A percentile compares a stretch with the other conserved stretches of the same genome.
These are phyloP conservation scores for Gastrolobium bilobum DNA, from an alignment of 306 rosid species.

Conservation along the genomic window DNA sequence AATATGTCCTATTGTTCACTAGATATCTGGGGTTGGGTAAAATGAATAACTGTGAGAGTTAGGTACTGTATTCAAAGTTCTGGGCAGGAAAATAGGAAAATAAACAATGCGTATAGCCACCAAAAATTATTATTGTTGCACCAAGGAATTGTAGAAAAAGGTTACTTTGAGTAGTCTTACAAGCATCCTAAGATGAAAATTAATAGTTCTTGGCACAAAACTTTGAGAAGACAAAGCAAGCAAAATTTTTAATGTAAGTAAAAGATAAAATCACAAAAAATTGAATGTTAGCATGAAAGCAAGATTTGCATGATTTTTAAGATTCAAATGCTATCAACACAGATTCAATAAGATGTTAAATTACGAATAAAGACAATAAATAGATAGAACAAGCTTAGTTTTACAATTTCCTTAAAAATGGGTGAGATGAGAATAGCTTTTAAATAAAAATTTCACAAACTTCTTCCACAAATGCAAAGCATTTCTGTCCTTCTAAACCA, in stretches of 20 bases:
- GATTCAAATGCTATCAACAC: conserved; percentile 18
- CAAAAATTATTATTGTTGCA: background rate
- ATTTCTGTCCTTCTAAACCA: background rate
- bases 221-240: background rate
- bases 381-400: background rate
- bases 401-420: background rate
- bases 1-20: background rate
- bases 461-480: conserved; percentile 3
- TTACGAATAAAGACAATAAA: background rate
- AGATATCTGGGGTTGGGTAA: conserved; percentile 12
- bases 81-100: conserved; percentile 4
- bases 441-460: conserved; percentile 9
- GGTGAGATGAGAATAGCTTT: background rate
- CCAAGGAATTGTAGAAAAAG: background rate
- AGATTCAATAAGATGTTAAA: conserved; percentile 24
- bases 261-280: conserved; percentile 9
- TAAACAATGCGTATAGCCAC: background rate
- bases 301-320: background rate
- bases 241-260: background rate
- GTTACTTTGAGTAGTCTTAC: background rate
- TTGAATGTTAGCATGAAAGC: background rate
- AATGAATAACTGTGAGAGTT: background rate
- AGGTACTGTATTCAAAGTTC: conserved; percentile 4
- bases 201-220: background rate
- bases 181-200: conserved; percentile 29